Percentiles rank a stretch among this genome's conserved stretches.
Conservation (phyloP, 2,329 filamentous ascomycete species). For the Domatiomyces globalis region DNA sequence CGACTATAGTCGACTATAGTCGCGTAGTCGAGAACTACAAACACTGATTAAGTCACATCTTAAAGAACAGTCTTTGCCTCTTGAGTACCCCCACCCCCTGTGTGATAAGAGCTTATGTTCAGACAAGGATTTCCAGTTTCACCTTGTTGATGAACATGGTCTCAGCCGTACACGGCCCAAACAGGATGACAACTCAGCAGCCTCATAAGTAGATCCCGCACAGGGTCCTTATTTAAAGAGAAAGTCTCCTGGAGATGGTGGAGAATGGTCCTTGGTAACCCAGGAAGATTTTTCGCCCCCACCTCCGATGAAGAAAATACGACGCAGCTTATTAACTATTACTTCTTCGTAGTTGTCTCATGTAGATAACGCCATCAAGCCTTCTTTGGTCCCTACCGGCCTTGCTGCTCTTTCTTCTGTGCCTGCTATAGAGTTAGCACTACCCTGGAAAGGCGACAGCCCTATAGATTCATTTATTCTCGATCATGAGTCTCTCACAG, state of each 20-base stretch:
- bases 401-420: background rate
- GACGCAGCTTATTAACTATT: background rate
- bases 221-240: background rate
- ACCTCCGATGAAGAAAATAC: background rate
- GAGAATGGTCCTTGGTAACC: background rate
- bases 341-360: background rate
- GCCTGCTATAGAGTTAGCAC: background rate
- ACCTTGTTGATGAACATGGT: conserved; percentile 4
- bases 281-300: background rate
- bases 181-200: background rate
- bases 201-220: background rate
- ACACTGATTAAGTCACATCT: no score
- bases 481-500: background rate
- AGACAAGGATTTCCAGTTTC: conserved; percentile 1
- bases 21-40: no score
- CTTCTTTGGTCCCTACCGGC: background rate
- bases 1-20: no score
- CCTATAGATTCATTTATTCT: background rate
- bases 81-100: conserved; percentile 1
- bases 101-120: background rate
- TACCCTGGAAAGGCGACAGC: background rate
- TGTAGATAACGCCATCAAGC: background rate
- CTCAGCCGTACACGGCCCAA: conserved; percentile 1
- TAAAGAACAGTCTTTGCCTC: no score
- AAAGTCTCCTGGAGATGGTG: background rate